Evolutionary conservation across 305 asterid species (phyloP).

Genomic region (Solanum hybrid): DNA sequence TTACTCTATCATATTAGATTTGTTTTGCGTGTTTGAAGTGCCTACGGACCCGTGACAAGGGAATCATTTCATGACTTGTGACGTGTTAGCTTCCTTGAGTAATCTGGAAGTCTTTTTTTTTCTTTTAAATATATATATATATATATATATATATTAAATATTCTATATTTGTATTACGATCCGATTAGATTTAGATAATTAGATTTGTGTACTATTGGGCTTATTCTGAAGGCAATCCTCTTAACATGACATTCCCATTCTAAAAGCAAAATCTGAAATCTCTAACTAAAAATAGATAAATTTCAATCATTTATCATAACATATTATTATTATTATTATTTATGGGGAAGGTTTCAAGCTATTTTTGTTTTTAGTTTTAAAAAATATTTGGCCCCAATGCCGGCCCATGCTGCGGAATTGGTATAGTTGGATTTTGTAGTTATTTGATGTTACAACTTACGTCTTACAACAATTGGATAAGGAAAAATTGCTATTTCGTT

Average conservation of each 20-base stretch:
- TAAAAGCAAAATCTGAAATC: not conserved
- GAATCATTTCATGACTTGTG: constrained; percentile 1
- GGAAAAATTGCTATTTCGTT: not conserved
- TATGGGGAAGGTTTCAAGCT: not conserved
- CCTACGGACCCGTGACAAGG: not conserved
- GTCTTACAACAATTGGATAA: not conserved
- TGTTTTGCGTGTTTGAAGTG: not conserved
- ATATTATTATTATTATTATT: not conserved
- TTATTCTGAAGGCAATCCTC: not conserved
- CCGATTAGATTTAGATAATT: not conserved
- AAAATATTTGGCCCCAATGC: not conserved
- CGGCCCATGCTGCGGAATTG: not conserved
- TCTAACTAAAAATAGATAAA: not conserved
- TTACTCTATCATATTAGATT: too few species aligned
- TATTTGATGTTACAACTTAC: not conserved
- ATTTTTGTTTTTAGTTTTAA: not conserved
- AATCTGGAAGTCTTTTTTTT: not conserved
- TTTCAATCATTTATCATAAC: not conserved
- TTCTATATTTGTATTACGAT: not conserved
- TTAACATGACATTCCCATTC: not conserved
- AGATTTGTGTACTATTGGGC: too few species aligned
- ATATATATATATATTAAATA: not conserved
- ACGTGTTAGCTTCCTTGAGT: not conserved
- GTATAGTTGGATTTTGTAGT: not conserved
- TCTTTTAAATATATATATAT: too few species aligned